Evolutionary conservation across 768 basidiomycete genomes (phyloP).

Genomic region (Boletus pseudo-olivaceus): DNA sequence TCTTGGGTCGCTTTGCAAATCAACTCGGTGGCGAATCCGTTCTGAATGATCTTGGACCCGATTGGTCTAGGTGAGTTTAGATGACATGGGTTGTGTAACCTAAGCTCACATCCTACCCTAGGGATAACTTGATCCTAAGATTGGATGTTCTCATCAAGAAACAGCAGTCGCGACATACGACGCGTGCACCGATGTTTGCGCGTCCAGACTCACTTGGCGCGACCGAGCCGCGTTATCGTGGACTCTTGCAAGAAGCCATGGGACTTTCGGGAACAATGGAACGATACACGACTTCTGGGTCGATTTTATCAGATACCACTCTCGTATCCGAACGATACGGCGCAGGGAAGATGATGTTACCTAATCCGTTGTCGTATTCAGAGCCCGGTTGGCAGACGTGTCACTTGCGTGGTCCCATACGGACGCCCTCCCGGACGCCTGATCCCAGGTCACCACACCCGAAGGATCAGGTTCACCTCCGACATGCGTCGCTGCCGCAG

Average conservation of each 20-base stretch:
- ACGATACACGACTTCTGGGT: conserved; percentile 12
- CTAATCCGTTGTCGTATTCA: conserved; percentile 44
- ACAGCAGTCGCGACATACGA: conserved; percentile 19
- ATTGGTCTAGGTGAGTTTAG: conserved; percentile 55
- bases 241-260: conserved; percentile 37
- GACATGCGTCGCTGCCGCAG: conserved; percentile 44
- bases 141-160: conserved; percentile 31
- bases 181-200: background rate
- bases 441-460: conserved; percentile 46
- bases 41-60: conserved; percentile 40
- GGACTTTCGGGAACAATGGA: conserved; percentile 19
- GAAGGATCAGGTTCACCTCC: conserved; percentile 62
- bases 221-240: conserved; percentile 53
- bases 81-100: background rate
- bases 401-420: conserved; percentile 47
- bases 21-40: conserved; percentile 45
- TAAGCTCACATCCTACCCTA: conserved; percentile 4
- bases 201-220: conserved; percentile 13
- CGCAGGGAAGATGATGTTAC: conserved; percentile 35
- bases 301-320: conserved; percentile 17
- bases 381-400: conserved; percentile 31
- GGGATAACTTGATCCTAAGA: conserved; percentile 27
- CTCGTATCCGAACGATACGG: conserved; percentile 39
- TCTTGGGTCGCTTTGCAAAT: conserved; percentile 57
- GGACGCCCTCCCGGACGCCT: conserved; percentile 55